Base-by-base conservation (phyloP, 176 grass and related monocot species). In the Tillandsia fasciculata region DNA sequence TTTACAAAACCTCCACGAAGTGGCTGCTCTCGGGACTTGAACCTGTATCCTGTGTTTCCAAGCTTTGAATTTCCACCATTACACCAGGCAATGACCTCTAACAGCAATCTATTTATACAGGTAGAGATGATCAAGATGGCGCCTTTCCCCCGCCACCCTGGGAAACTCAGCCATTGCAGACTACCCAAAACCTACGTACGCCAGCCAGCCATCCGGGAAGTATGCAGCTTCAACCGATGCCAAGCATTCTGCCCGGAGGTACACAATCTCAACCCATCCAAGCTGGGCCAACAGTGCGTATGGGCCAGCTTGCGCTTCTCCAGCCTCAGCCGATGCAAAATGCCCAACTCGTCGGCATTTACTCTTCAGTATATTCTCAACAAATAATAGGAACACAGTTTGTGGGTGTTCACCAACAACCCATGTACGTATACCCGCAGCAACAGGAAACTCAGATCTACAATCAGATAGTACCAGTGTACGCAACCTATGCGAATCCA, bases 61-160 rank as follows among this genome's bases (percentile, higher is more conserved):
- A 42, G 33, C 33, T 42, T 42, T 7, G 33, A 42, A 42, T 42
- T 42, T 42, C 33, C 33, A 42, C 33, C 33, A 42, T 42, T 7
- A 42, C 5, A 42, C 33, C 33, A 42, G 7, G 33, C 33, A 42
- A 6, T 42, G 33, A 42, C 33, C 33, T 42, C 33, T 42, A 42
- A 42, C 33, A 42, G 33, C 33, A 42, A 42, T 76, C 33, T 13
- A 56, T 2, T 80, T n/a, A 69, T 54, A 42, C 33, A 42, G 33
- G 33, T 42, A 77, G 76, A 92, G 90, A 88, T 81, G 85, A 80
- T 70, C 86, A 88, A 81, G 70, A 49, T 66, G 82, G 77, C 64
- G 53, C 72, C 72, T 77, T 91, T 81, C 81, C 84, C 0, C 79
- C 73, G 10, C 85, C 87, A 20, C 87, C 84, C 57, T 96, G 87